Percentiles rank a stretch among this genome's conserved stretches.
Conservation (phyloP, 176 grass and related monocot species). For the Oryza punctata region DNA sequence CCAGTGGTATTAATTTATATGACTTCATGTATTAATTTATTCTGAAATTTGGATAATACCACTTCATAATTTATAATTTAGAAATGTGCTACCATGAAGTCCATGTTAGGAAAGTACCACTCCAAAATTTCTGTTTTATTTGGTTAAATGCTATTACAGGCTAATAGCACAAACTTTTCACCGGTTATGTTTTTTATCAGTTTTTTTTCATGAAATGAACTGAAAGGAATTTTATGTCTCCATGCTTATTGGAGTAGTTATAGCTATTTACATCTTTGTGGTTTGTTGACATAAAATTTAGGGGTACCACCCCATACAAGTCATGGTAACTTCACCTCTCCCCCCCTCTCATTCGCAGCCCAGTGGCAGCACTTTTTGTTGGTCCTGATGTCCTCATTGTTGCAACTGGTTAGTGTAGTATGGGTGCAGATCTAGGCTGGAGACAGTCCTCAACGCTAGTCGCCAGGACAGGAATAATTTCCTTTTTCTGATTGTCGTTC, state of each 20-base stretch:
- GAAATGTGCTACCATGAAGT: background rate
- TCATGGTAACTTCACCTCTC: background rate
- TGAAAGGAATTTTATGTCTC: background rate
- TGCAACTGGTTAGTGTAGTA: background rate
- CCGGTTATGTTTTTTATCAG: background rate
- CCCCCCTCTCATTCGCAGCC: background rate
- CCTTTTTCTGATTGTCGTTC: background rate
- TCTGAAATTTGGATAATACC: conserved; percentile 17
- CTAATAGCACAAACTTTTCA: background rate
- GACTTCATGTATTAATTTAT: background rate
- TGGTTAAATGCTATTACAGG: too few relatives aligned
- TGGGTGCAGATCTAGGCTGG: background rate
- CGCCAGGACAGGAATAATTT: background rate
- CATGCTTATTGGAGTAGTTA: background rate
- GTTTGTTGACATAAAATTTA: background rate
- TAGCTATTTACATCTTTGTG: background rate
- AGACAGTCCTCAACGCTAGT: background rate
- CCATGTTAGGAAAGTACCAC: background rate
- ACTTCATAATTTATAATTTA: background rate
- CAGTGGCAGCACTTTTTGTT: background rate
- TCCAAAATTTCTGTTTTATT: background rate
- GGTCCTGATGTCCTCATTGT: background rate
- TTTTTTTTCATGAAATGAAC: background rate
- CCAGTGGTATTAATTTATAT: conserved; percentile 61
- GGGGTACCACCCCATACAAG: background rate